These are phyloP conservation scores for Fusarium tupiense DNA, from an alignment of 2,329 filamentous ascomycete species.

Conservation along the genomic window DNA sequence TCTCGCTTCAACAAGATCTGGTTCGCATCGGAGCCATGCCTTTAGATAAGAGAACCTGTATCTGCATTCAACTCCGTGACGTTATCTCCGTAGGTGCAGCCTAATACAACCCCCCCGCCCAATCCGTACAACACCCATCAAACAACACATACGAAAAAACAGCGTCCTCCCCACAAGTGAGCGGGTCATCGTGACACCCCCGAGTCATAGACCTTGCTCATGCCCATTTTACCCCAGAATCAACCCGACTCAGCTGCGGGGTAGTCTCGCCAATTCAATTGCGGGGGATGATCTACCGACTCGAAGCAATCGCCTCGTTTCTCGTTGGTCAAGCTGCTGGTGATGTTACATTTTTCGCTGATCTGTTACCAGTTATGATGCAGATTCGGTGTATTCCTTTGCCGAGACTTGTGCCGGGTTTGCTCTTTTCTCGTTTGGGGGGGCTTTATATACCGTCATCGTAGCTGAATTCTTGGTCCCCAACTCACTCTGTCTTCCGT, in stretches of 20 bases:
- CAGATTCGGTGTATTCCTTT: background rate
- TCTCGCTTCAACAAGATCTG: background rate
- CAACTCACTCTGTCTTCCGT: background rate
- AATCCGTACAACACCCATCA: background rate
- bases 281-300: slow-evolving; percentile 3
- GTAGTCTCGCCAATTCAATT: slow-evolving; percentile 1
- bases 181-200: background rate
- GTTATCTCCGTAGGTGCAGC: background rate
- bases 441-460: background rate
- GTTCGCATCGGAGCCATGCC: accelerated
- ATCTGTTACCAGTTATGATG: background rate
- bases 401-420: background rate
- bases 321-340: background rate
- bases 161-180: background rate
- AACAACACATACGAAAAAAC: background rate
- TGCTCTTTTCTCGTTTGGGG: background rate
- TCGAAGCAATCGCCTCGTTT: background rate
- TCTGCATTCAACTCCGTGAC: background rate
- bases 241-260: background rate
- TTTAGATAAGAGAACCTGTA: background rate
- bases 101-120: background rate
- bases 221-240: background rate
- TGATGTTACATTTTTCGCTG: background rate
- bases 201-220: background rate
- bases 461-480: background rate